Evolutionary conservation across 768 basidiomycete genomes (phyloP).

Genomic region (Mycena sanguinolenta): DNA sequence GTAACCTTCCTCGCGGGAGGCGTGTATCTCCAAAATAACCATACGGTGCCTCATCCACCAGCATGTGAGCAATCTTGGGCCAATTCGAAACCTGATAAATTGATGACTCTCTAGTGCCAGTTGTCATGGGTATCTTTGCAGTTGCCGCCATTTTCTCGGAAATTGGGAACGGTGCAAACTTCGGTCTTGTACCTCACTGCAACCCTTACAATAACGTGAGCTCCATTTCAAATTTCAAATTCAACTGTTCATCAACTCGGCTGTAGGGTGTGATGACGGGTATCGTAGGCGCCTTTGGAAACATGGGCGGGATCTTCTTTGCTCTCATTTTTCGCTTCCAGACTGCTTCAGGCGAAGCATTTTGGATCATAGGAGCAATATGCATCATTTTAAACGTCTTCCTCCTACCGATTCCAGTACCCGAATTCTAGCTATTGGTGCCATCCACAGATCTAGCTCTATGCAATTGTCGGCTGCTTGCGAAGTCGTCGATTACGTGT

Average conservation of each 20-base stretch:
- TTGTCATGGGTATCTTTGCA: slow-evolving; percentile 56
- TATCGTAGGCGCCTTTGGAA: slow-evolving; percentile 53
- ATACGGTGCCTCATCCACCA: slow-evolving; percentile 45
- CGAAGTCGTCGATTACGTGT: too few species aligned
- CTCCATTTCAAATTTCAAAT: background rate
- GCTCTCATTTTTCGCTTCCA: slow-evolving; percentile 65
- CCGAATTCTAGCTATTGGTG: slow-evolving; percentile 9
- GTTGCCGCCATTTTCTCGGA: slow-evolving; percentile 58
- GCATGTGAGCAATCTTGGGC: slow-evolving; percentile 42
- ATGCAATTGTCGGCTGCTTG: too few species aligned
- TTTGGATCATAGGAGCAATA: slow-evolving; percentile 62
- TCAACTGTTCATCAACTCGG: background rate
- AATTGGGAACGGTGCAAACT: slow-evolving; percentile 64
- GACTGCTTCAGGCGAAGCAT: slow-evolving; percentile 54
- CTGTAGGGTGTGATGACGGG: slow-evolving; percentile 52
- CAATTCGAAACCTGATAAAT: background rate
- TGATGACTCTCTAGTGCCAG: slow-evolving; percentile 37
- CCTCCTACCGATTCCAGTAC: slow-evolving; percentile 18
- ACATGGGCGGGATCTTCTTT: slow-evolving; percentile 61
- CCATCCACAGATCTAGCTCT: too few species aligned
- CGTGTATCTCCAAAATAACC: slow-evolving; percentile 50
- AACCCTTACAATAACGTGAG: slow-evolving; percentile 53
- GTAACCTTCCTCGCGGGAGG: slow-evolving; percentile 60
- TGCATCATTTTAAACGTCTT: slow-evolving; percentile 46
- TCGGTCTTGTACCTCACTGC: slow-evolving; percentile 65